Percentiles rank a stretch among this genome's conserved stretches.
Conservation (phyloP, 176 grass and related monocot species). For the Aegilops tauschii region DNA sequence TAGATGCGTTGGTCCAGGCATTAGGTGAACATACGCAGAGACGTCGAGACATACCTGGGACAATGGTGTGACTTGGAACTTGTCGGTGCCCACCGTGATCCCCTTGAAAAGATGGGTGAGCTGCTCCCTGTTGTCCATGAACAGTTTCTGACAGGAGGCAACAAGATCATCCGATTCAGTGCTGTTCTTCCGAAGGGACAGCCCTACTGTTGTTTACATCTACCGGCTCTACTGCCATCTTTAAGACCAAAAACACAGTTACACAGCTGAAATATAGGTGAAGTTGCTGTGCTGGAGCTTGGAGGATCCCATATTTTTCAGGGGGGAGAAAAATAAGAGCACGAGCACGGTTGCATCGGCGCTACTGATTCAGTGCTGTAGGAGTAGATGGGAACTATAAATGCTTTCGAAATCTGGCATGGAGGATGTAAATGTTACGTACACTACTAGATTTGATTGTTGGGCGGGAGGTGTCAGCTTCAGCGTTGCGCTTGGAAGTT, state of each 20-base stretch:
- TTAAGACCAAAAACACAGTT: not conserved
- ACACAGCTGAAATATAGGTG: not conserved
- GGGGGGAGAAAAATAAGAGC: not conserved
- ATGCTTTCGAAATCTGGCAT: not conserved
- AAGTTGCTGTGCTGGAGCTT: not conserved
- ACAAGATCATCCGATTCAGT: not conserved
- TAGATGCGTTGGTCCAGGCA: not conserved
- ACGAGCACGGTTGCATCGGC: too few relatives aligned
- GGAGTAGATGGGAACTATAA: not conserved
- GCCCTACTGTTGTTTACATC: too few relatives aligned
- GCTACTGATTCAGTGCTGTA: too few relatives aligned
- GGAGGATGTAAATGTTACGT: not conserved
- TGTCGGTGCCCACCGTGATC: conserved; percentile 62
- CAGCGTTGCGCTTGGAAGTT: not conserved
- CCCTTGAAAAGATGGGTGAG: conserved; percentile 64
- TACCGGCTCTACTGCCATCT: too few relatives aligned
- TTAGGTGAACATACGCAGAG: too few relatives aligned
- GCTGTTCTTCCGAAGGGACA: not conserved
- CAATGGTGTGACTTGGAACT: conserved; percentile 76
- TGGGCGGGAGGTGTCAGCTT: not conserved
- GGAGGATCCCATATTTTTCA: too few relatives aligned
- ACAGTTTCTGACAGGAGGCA: conserved; percentile 54
- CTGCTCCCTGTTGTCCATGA: conserved; percentile 62
- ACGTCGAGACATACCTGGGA: conserved; percentile 28
- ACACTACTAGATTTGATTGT: not conserved